Evolutionary conservation across 148 eudicot species (phyloP).

Genomic region (Silene conica): DNA sequence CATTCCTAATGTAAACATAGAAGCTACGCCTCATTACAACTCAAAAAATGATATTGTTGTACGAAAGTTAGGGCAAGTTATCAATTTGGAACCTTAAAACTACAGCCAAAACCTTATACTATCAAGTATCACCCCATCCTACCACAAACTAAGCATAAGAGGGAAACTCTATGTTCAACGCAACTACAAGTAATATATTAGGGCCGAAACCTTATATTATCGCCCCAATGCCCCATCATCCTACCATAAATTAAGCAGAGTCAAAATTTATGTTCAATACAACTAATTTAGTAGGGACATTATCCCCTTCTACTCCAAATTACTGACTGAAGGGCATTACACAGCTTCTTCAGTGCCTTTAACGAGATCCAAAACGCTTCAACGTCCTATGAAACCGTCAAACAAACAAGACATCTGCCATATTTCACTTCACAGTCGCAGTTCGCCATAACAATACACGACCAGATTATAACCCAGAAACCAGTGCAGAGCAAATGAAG

Average conservation of each 20-base stretch:
- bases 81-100: background rate
- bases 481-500: background rate
- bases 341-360: background rate
- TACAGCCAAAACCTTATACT: background rate
- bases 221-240: too few species aligned
- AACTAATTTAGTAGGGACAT: background rate
- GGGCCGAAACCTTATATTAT: too few species aligned
- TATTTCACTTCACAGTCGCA: conserved; percentile 2
- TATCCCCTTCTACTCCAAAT: background rate
- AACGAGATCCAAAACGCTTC: background rate
- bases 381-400: background rate
- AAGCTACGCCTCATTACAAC: background rate
- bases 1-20: background rate
- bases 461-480: background rate
- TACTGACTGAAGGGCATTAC: too few species aligned
- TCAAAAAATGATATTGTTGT: background rate
- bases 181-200: too few species aligned
- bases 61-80: background rate
- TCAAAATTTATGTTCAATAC: background rate
- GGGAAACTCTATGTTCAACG: too few species aligned
- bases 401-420: background rate
- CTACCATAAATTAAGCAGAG: background rate
- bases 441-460: background rate
- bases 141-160: too few species aligned
- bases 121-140: background rate